Conservation (phyloP, 495 filamentous ascomycete genomes). For the Aspergillus avenaceus region DNA sequence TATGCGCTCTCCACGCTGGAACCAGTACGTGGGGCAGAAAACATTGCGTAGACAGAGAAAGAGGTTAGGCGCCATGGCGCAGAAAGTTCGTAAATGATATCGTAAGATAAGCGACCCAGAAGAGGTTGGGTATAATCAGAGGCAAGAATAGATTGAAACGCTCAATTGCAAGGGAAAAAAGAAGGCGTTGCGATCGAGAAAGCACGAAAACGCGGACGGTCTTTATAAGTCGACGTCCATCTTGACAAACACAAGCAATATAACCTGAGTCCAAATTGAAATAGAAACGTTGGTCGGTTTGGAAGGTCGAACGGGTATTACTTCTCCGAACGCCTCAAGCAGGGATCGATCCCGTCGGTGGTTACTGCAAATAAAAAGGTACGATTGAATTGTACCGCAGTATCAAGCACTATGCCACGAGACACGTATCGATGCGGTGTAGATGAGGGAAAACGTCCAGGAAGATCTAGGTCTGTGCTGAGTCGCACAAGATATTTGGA, state of each 20-base stretch:
- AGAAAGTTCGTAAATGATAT: not conserved
- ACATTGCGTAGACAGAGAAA: slow-evolving; percentile 39
- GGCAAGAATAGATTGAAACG: slow-evolving; percentile 13
- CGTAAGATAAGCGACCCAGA: not conserved
- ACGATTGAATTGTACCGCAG: not conserved
- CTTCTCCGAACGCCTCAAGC: not conserved
- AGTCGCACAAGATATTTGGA: not conserved
- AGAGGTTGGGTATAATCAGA: slow-evolving; percentile 1
- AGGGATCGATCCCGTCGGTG: too few relatives aligned
- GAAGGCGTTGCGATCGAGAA: slow-evolving; percentile 16
- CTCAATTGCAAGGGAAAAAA: slow-evolving; percentile 22
- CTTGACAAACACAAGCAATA: slow-evolving; percentile 16
- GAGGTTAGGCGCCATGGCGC: slow-evolving; percentile 41
- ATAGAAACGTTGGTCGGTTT: not conserved
- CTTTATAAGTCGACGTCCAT: slow-evolving; percentile 39
- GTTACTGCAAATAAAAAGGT: too few relatives aligned
- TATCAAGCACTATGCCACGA: slow-evolving; percentile 6
- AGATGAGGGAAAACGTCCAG: not conserved
- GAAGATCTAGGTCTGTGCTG: not conserved
- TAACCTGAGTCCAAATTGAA: slow-evolving; percentile 13
- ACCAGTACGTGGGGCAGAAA: slow-evolving; percentile 44
- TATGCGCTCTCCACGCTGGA: slow-evolving; percentile 37
- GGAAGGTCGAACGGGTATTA: not conserved
- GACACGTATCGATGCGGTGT: not conserved
- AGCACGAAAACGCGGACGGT: slow-evolving; percentile 5